These are phyloP conservation scores for Candida pseudoglaebosa DNA, from an alignment of 805 yeast species.

Conservation along the genomic window DNA sequence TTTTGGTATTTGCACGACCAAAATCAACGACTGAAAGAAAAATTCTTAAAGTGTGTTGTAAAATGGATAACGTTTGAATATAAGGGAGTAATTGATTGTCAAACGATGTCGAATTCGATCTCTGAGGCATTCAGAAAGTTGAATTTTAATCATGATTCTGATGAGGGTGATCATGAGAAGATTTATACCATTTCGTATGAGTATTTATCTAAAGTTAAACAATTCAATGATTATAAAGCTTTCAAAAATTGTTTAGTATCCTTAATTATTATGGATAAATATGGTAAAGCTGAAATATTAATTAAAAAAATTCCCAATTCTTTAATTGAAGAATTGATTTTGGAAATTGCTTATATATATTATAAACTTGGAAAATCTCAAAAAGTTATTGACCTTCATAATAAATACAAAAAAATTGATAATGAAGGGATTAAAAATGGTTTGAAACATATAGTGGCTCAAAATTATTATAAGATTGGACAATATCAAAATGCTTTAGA, in stretches of 20 bases:
- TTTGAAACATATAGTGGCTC: constrained; percentile 50
- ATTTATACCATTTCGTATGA: constrained; percentile 38
- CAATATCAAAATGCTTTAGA: constrained; percentile 37
- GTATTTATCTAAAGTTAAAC: constrained; percentile 35
- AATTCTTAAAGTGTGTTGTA: background rate
- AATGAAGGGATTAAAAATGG: constrained; percentile 25
- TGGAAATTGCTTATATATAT: constrained; percentile 57
- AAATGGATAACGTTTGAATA: background rate
- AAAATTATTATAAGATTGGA: constrained; percentile 49
- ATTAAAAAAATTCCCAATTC: constrained; percentile 38
- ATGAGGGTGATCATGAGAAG: constrained; percentile 29
- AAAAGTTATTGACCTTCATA: constrained; percentile 18
- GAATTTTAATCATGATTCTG: constrained; percentile 24
- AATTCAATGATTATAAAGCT: constrained; percentile 32
- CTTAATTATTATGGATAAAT: constrained; percentile 56
- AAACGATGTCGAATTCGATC: constrained; percentile 34
- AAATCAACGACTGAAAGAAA: background rate
- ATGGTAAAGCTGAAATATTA: constrained; percentile 43
- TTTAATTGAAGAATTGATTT: constrained; percentile 29
- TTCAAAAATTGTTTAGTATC: constrained; percentile 50
- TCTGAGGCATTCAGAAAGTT: constrained; percentile 39
- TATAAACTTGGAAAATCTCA: constrained; percentile 52
- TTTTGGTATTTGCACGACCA: background rate
- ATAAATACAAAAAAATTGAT: constrained; percentile 8
- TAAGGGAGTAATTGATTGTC: background rate